These are phyloP conservation scores for Neurospora sp. DNA, from an alignment of 495 filamentous ascomycete species.

Conservation along the genomic window DNA sequence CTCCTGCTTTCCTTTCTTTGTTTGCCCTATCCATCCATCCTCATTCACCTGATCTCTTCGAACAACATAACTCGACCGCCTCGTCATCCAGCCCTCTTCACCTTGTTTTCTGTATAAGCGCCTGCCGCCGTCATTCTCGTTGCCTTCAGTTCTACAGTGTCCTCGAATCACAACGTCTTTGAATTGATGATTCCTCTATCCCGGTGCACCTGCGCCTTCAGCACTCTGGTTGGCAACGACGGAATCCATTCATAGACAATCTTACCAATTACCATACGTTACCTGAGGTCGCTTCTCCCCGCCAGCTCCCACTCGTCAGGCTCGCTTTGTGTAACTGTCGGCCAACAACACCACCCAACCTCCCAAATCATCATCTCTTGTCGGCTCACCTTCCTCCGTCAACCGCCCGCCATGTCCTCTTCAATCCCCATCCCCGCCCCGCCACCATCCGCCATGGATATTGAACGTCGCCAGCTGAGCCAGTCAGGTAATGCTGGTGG, in stretches of 20 bases:
- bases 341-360: neutral
- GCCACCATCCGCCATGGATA: slow-evolving; percentile 24
- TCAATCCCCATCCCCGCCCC: slow-evolving; percentile 43
- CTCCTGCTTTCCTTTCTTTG: neutral
- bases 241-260: neutral
- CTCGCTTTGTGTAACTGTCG: neutral
- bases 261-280: neutral
- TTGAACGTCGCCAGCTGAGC: slow-evolving; percentile 21
- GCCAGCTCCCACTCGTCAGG: neutral
- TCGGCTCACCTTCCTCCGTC: neutral
- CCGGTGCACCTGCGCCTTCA: neutral
- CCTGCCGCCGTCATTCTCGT: neutral
- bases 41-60: neutral
- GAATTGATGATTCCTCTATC: neutral
- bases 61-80: neutral
- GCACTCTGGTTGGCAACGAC: neutral
- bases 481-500: slow-evolving; percentile 28
- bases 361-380: neutral
- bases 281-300: neutral
- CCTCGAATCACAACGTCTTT: neutral
- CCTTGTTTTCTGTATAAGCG: neutral
- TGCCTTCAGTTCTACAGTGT: neutral
- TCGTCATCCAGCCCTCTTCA: neutral
- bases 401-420: slow-evolving; percentile 32
- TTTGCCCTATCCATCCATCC: neutral